A percentile compares a stretch with the other conserved stretches of the same genome.
Conservation (phyloP, 345 rosid species). For the Gossypium bickii region DNA sequence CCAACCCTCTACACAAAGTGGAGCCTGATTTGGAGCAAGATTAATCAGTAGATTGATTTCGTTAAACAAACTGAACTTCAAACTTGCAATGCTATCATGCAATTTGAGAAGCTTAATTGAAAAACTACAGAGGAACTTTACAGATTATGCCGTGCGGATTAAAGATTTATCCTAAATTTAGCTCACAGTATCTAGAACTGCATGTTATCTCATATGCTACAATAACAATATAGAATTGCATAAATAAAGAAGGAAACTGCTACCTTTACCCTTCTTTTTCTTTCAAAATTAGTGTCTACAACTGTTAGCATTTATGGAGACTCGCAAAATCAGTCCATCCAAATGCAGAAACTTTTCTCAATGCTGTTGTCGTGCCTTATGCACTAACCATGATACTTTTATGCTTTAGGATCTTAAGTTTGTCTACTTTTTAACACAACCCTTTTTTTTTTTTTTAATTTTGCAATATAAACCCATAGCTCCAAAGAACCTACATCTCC, state of each 20-base stretch:
- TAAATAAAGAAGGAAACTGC: neutral
- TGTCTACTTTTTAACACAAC: neutral
- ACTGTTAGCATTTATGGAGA: neutral
- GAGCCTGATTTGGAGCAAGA: slow-evolving; percentile 49
- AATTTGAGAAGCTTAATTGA: neutral
- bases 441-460: neutral
- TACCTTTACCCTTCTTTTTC: neutral
- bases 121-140: neutral
- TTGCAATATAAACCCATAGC: neutral
- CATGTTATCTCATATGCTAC: neutral
- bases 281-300: neutral
- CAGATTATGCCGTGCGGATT: neutral
- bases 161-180: neutral
- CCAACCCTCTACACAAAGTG: slow-evolving; percentile 86
- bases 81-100: neutral
- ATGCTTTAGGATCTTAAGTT: neutral
- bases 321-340: neutral
- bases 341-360: neutral
- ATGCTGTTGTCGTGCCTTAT: neutral
- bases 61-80: neutral
- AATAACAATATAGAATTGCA: neutral
- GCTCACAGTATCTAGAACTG: neutral
- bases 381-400: neutral
- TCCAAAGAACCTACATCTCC: neutral
- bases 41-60: neutral